phyloP scores from a whole-genome alignment of 495 filamentous ascomycete species.

The Stereocaulon alpinum region DNA sequence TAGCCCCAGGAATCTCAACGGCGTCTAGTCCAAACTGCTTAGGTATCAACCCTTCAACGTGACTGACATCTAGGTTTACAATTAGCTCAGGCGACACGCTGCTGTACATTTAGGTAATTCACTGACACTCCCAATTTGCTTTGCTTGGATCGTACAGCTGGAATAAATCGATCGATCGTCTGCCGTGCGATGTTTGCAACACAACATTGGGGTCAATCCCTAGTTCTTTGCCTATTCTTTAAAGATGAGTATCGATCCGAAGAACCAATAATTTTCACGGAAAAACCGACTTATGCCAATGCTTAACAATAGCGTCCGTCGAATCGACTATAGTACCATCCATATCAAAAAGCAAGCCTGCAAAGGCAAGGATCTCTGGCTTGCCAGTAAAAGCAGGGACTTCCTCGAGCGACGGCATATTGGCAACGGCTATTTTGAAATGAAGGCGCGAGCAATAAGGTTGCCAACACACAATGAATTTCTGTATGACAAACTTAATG shows the following conservation, averaged over 20 bases:
- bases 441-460: not conserved
- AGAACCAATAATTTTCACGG: not conserved
- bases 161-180: conserved; percentile 62
- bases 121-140: conserved; percentile 87
- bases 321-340: conserved; percentile 63
- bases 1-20: conserved; percentile 66
- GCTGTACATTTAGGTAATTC: not conserved
- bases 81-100: conserved; percentile 6
- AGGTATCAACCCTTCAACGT: conserved; percentile 69
- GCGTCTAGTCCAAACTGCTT: conserved; percentile 65
- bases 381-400: conserved; percentile 44
- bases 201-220: conserved; percentile 71
- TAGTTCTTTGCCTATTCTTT: conserved; percentile 70
- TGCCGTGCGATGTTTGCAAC: conserved; percentile 78
- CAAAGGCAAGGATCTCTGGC: conserved; percentile 51
- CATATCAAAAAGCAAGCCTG: conserved; percentile 72
- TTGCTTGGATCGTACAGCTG: conserved; percentile 62
- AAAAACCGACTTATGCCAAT: conserved; percentile 68
- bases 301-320: conserved; percentile 75
- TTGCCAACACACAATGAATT: too few species aligned
- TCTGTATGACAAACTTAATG: too few species aligned
- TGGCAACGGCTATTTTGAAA: not conserved
- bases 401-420: conserved; percentile 9
- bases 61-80: conserved; percentile 54
- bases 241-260: conserved; percentile 8